Evolutionary conservation across 495 filamentous ascomycete species (phyloP).

Genomic region (Hyaloscypha finlandica): DNA sequence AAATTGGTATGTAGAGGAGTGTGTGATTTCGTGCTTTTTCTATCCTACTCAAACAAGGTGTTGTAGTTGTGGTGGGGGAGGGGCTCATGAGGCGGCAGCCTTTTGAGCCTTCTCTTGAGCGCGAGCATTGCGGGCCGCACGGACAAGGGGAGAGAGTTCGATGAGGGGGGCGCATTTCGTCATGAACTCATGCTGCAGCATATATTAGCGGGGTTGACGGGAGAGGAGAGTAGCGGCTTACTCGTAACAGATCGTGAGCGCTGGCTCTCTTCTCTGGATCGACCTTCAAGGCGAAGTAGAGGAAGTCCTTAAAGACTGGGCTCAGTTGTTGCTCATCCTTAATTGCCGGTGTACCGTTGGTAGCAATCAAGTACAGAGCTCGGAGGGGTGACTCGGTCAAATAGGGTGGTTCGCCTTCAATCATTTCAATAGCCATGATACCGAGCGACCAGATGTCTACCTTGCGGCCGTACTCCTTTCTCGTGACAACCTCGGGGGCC

Average conservation of each 20-base stretch:
- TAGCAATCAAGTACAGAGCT: conserved; percentile 94
- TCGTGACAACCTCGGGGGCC: conserved; percentile 95
- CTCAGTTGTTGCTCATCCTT: conserved; percentile 88
- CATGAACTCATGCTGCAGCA: conserved; percentile 87
- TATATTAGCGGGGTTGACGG: conserved; percentile 27
- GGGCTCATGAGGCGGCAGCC: conserved; percentile 15
- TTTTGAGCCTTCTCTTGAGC: conserved; percentile 75
- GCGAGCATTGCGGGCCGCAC: conserved; percentile 78
- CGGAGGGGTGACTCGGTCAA: conserved; percentile 92
- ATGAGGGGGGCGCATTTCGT: conserved; percentile 69
- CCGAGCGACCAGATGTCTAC: conserved; percentile 98
- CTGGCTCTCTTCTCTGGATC: conserved; percentile 95
- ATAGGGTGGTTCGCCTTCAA: conserved; percentile 97
- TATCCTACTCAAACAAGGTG: background rate
- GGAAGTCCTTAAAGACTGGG: conserved; percentile 81
- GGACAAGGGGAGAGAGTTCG: conserved; percentile 74
- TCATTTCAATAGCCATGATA: conserved; percentile 99
- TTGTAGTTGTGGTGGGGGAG: background rate
- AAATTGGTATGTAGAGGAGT: background rate
- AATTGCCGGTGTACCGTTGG: conserved; percentile 92
- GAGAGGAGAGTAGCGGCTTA: conserved; percentile 45
- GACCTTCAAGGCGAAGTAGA: conserved; percentile 88
- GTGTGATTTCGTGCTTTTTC: background rate
- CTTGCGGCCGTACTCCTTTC: conserved; percentile 97
- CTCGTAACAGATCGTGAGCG: conserved; percentile 87